Conservation (phyloP, 108 stramenopile genomes). For the Tribonema minus region DNA sequence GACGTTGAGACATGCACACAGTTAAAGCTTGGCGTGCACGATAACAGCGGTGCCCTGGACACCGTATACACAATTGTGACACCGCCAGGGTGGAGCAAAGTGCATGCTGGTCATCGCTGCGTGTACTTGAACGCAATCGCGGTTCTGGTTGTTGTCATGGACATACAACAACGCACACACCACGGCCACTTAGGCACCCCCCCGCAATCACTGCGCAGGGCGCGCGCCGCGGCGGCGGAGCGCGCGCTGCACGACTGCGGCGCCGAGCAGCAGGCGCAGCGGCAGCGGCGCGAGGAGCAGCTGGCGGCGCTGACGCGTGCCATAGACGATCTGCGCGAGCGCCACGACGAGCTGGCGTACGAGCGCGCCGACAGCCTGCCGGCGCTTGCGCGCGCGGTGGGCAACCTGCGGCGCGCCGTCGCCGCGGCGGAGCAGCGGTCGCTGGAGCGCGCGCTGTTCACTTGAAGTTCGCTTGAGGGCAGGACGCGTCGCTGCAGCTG, state of each 20-base stretch:
- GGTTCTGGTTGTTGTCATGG: too few species aligned
- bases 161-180: too few species aligned
- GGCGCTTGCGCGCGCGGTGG: background rate
- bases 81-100: too few species aligned
- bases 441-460: background rate
- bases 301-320: background rate
- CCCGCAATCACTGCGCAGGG: background rate
- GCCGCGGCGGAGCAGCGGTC: background rate
- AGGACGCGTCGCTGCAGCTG: too few species aligned
- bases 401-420: background rate
- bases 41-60: too few species aligned
- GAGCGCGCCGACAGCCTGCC: background rate
- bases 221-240: background rate
- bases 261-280: background rate
- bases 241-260: background rate
- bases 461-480: too few species aligned
- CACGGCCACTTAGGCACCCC: too few species aligned
- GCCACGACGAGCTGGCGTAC: background rate
- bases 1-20: too few species aligned
- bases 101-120: too few species aligned
- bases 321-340: background rate
- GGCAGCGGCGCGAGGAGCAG: background rate
- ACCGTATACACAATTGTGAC: too few species aligned
- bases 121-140: too few species aligned
- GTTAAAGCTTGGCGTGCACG: too few species aligned